Base-by-base conservation (phyloP, 768 basidiomycete genomes). In the Auricularia cornea region DNA sequence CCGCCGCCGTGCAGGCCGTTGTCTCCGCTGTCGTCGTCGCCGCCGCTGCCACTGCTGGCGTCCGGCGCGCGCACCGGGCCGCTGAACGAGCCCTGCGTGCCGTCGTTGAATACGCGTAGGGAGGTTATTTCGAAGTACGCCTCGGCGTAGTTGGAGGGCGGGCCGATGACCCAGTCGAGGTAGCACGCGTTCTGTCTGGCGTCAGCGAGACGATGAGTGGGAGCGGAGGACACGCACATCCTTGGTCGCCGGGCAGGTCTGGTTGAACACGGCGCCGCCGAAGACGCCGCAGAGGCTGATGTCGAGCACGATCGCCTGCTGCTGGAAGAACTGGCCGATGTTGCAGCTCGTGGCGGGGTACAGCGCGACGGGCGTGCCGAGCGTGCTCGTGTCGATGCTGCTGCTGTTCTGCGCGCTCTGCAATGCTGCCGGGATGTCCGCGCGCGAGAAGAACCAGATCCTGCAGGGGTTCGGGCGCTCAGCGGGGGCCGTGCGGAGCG, bases 81-180 rank as follows among this genome's bases (percentile, higher is more conserved):
- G 10, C 18, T 20, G 48, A 30, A 38, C 14, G 16, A 20, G 38
- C 29, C 23, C 23, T 20, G 20, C n/a, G 33, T 32, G 23, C 52
- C 61, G 31, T 40, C 52, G 11, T 65, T 54, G 67, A 75, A 86
- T 16, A 86, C 75, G 56, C 80, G 78, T 64, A 89, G 77, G 31
- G 79, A 84, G 16, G 80, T 78, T 61, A 92, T 80, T 70, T 92
- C 89, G 67, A 90, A 93, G 75, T 85, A 88, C 1, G 87, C 87
- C 33, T 77, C 79, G 70, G 83, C 78, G 72, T 85, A 90, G 67
- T 79, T 81, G 20, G 83, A 80, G 3, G 83, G 80, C 62, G 83
- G 70, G 8, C 86, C 86, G 62, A 88, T 74, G 48, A 90, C 88
- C 63, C 83, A 88, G 75, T 88, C 83, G 12, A 80, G 77, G 74